Conservation (phyloP, 352 stramenopile species). For the Globisporangium camurandrum region DNA sequence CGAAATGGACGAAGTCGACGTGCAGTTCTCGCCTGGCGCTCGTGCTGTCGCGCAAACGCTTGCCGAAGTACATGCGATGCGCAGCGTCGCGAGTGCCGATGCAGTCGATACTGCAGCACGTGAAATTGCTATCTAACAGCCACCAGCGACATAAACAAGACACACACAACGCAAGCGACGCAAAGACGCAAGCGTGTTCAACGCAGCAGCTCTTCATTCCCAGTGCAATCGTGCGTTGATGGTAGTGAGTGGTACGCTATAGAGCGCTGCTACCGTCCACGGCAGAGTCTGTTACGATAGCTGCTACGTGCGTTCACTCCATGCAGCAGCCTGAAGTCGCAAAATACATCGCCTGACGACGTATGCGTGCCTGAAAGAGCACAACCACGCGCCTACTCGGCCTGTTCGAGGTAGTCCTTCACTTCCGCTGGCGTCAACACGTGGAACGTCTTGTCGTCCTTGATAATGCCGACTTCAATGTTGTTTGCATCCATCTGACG, state of each 20-base stretch:
- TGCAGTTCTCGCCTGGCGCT: constrained; percentile 1
- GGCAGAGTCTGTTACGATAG: no score
- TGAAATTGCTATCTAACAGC: not conserved
- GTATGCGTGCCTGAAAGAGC: not conserved
- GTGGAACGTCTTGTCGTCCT: constrained; percentile 95
- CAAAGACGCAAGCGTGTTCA: no score
- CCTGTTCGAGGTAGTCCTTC: constrained; percentile 99
- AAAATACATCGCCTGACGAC: not conserved
- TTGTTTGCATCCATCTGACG: constrained; percentile 99
- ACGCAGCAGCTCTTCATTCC: not conserved
- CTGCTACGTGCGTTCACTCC: no score
- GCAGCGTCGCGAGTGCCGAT: not conserved
- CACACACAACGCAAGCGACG: not conserved
- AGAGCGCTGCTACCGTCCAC: no score
- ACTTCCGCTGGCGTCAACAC: constrained; percentile 97
- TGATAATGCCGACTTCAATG: constrained; percentile 98
- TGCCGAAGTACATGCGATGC: constrained; percentile 4
- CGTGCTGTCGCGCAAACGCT: constrained; percentile 3
- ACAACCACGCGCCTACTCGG: constrained; percentile 77
- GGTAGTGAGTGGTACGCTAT: not conserved
- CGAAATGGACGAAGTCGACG: constrained; percentile 1
- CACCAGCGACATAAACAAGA: not conserved
- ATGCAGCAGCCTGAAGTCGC: not conserved
- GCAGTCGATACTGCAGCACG: not conserved
- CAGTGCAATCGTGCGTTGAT: not conserved